These are phyloP conservation scores for Sordariomycetes sp. DNA, from an alignment of 2,329 filamentous ascomycete species.

Conservation along the genomic window DNA sequence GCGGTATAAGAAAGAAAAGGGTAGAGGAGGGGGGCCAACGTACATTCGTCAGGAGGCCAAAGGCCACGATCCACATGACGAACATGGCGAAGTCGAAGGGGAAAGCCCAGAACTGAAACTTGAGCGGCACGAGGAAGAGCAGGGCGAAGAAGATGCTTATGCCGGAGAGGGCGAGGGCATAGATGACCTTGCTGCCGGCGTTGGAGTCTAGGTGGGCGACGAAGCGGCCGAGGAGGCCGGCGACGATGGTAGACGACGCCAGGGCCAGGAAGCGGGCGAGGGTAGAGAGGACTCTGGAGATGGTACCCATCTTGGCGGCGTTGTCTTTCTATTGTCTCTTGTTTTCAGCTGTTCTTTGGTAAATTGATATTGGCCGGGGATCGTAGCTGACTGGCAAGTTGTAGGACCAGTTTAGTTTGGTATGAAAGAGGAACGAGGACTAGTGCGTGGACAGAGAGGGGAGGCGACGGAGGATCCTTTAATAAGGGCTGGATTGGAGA, in stretches of 20 bases:
- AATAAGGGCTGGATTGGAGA: neutral
- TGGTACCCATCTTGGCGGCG: neutral
- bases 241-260: slow-evolving; percentile 11
- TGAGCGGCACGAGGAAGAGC: slow-evolving; percentile 11
- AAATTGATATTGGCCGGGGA: neutral
- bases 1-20: neutral
- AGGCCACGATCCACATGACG: slow-evolving; percentile 15
- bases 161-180: slow-evolving; percentile 13
- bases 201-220: slow-evolving; percentile 6
- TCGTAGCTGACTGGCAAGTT: neutral
- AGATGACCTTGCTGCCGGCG: slow-evolving; percentile 10
- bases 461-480: neutral
- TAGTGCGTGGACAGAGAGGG: neutral
- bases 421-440: neutral
- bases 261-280: slow-evolving; percentile 10
- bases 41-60: slow-evolving; percentile 12
- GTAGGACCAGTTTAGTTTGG: neutral
- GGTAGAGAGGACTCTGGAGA: slow-evolving; percentile 6
- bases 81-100: slow-evolving; percentile 14
- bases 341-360: neutral
- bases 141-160: slow-evolving; percentile 14
- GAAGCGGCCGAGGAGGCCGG: slow-evolving; percentile 12
- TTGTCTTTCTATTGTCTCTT: neutral
- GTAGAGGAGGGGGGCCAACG: neutral
- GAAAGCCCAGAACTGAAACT: slow-evolving; percentile 11